phyloP scores from a whole-genome alignment of 352 stramenopile genomes.

The Globisporangium orthogonon region DNA sequence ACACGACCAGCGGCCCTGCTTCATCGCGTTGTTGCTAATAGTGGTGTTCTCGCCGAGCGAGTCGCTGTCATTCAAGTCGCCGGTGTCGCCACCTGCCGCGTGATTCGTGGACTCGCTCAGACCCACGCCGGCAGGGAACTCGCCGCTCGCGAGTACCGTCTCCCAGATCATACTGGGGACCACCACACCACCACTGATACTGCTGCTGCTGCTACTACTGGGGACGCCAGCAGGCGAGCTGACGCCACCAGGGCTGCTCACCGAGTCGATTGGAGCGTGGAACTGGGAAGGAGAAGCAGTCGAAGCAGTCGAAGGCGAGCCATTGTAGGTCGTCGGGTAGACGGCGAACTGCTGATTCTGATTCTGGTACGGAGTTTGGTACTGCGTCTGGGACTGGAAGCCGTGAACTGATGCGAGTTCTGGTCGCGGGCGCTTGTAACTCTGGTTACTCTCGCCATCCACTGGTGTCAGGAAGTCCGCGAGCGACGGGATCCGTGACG shows the following conservation, averaged over 20 bases:
- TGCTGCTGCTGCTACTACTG: neutral
- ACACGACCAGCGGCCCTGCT: conserved; percentile 45
- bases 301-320: neutral
- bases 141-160: conserved; percentile 42
- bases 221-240: neutral
- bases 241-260: conserved; percentile 11
- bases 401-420: conserved; percentile 24
- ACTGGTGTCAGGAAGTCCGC: conserved; percentile 21
- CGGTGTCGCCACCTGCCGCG: conserved; percentile 11
- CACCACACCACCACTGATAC: neutral
- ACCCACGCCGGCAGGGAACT: conserved; percentile 57
- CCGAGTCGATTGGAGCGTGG: neutral
- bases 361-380: conserved; percentile 1
- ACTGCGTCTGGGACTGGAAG: conserved; percentile 13
- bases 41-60: conserved; percentile 11
- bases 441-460: conserved; percentile 9
- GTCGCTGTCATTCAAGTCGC: conserved; percentile 5
- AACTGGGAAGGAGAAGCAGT: neutral
- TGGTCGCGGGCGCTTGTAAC: conserved; percentile 27
- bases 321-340: neutral
- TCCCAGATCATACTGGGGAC: conserved; percentile 56
- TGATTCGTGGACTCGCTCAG: conserved; percentile 33
- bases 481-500: conserved; percentile 33
- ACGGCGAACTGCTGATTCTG: conserved; percentile 3
- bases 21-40: conserved; percentile 19